Evolutionary conservation across 768 basidiomycete genomes (phyloP), one percentile per base, ranked within the genome.

Genomic region (Boletus rubroflammeus): DNA sequence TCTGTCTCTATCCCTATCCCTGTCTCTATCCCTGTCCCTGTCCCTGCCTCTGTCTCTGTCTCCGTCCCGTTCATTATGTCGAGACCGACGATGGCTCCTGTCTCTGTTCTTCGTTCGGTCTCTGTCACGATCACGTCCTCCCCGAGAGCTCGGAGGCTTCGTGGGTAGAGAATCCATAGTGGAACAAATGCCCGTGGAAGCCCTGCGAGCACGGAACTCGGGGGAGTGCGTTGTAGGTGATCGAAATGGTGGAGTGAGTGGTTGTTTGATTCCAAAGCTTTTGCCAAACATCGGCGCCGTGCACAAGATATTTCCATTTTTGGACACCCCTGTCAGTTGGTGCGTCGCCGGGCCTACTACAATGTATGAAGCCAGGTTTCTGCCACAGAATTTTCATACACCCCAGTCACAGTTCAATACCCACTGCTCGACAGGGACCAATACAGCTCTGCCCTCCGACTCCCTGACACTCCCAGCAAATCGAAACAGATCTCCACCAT

Each of bases 191-290:
- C 13, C 17, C 15, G 9, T 23, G 17, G n/a, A 31, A 19, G 17
- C 34, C 26, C 9, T 51, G 10, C 6, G 29, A 31, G 31, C 17
- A 50, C 13, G 13, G 7, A 5, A 15, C 45, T 34, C 47, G 50
- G 23, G 36, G 9, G 28, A 25, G 1, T 5, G 6, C 5, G 21
- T 21, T 15, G n/a, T 42, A 19, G 34, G 35, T 34, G 40, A 11
- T 15, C 9, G 36, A n/a, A 23, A 34, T 34, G 34, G 7, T 38
- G 31, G 13, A 26, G 44, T 56, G 41, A 29, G 52, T 46, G 58
- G 49, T 65, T 68, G 66, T 70, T 66, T 68, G 59, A 51, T 57
- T 59, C 55, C 43, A 61, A 70, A 50, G 66, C 52, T 19, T 45
- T 60, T 62, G 63, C 67, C 46, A 56, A 56, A 56, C 51, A 56